phyloP scores from a whole-genome alignment of 805 yeast species.

The Candida golubevii region DNA sequence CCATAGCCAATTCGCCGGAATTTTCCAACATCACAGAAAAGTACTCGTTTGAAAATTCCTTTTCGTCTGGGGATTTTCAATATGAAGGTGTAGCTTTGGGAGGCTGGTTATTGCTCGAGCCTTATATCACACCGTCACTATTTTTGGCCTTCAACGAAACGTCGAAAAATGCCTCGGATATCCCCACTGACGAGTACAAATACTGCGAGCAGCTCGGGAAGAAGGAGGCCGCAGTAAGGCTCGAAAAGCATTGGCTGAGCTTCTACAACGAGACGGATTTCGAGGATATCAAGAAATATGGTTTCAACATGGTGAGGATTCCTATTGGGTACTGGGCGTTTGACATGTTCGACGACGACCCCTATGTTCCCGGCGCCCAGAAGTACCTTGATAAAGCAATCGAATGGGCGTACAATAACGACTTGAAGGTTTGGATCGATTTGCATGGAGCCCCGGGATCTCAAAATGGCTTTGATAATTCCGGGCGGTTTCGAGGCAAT shows the following conservation, averaged over 20 bases:
- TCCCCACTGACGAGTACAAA: conserved; percentile 61
- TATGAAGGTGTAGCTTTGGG: conserved; percentile 47
- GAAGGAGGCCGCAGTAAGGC: conserved; percentile 37
- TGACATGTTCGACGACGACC: conserved; percentile 45
- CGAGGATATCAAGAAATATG: conserved; percentile 43
- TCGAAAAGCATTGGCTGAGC: conserved; percentile 52
- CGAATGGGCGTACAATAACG: conserved; percentile 60
- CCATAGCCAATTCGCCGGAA: neutral
- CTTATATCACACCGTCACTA: conserved; percentile 64
- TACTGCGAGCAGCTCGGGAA: conserved; percentile 48
- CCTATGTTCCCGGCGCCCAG: conserved; percentile 65
- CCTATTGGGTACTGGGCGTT: conserved; percentile 86
- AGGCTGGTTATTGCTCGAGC: conserved; percentile 71
- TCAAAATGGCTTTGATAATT: conserved; percentile 82
- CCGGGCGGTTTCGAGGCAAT: conserved; percentile 40
- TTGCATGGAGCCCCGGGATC: conserved; percentile 82
- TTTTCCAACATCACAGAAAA: conserved; percentile 6
- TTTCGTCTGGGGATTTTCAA: conserved; percentile 9
- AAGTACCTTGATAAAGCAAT: conserved; percentile 60
- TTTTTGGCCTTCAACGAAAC: conserved; percentile 39
- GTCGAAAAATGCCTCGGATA: conserved; percentile 19
- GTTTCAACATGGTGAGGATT: conserved; percentile 67
- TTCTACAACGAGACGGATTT: conserved; percentile 62
- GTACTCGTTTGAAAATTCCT: conserved; percentile 6
- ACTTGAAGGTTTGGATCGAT: conserved; percentile 67